phyloP scores from a whole-genome alignment of 2,329 filamentous ascomycete genomes.

The Fusarium burgessii region DNA sequence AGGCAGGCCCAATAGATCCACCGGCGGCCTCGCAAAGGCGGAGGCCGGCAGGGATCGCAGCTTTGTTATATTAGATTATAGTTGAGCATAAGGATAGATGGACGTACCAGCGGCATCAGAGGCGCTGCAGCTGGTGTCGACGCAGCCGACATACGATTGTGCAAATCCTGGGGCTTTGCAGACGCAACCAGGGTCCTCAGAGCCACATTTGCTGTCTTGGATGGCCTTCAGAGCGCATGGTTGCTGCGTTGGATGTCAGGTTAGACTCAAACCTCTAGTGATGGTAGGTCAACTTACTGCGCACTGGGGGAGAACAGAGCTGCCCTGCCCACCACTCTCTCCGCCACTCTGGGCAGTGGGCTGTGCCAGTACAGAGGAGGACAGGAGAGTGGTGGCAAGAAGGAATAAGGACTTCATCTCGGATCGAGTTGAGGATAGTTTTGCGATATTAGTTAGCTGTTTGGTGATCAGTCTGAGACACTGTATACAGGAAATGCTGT shows the following conservation, averaged over 20 bases:
- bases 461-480: background rate
- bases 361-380: conserved; percentile 11
- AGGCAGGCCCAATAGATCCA: background rate
- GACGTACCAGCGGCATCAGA: conserved; percentile 13
- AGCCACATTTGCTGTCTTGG: conserved; percentile 7
- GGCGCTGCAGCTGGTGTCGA: background rate
- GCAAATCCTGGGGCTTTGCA: conserved; percentile 14
- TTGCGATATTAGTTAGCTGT: too few species aligned
- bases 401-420: conserved; percentile 22
- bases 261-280: background rate
- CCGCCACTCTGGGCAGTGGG: background rate
- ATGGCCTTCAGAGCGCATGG: conserved; percentile 13
- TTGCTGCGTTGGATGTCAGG: conserved; percentile 11
- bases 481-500: too few species aligned
- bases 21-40: conserved; percentile 11
- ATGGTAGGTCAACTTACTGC: conserved; percentile 5
- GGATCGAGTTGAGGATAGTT: too few species aligned
- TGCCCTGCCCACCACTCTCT: background rate
- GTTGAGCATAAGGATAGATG: too few species aligned
- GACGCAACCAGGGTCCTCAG: conserved; percentile 14
- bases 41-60: background rate
- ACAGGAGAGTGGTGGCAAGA: background rate
- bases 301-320: background rate
- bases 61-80: background rate
- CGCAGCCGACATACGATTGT: background rate